These are phyloP conservation scores for sunflower (Helianthus annuus) DNA, from an alignment of 129 eudicot genomes.

Conservation along the genomic window DNA sequence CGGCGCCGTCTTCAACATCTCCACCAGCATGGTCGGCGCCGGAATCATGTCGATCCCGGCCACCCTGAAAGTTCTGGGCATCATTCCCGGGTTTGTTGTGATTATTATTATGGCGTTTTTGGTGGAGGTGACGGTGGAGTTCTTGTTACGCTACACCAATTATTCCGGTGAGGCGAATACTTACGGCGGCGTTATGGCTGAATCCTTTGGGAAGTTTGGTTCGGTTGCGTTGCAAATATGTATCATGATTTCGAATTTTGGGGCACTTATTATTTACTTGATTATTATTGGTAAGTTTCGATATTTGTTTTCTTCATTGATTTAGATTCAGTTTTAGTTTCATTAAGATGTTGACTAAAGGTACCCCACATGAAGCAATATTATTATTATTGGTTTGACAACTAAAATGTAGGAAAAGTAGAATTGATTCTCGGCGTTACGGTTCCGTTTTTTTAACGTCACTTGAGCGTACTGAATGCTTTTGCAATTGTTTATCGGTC, in stretches of 20 bases:
- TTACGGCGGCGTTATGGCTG: slow-evolving; percentile 85
- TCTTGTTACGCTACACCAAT: slow-evolving; percentile 70
- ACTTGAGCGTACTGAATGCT: no score
- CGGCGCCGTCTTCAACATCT: slow-evolving; percentile 80
- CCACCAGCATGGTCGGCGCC: slow-evolving; percentile 92
- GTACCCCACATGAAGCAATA: no score
- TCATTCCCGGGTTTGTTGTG: slow-evolving; percentile 68
- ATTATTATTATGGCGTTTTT: slow-evolving; percentile 59
- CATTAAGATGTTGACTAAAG: no score
- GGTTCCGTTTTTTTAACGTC: no score
- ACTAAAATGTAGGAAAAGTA: no score
- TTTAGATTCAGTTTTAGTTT: no score
- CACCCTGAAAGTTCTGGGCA: slow-evolving; percentile 81
- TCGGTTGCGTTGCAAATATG: slow-evolving; percentile 66
- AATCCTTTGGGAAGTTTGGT: slow-evolving; percentile 84
- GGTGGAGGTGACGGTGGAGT: slow-evolving; percentile 84
- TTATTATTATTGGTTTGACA: no score
- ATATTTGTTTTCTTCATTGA: background rate
- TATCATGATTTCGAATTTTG: slow-evolving; percentile 73
- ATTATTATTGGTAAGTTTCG: slow-evolving; percentile 72
- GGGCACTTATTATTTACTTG: slow-evolving; percentile 83
- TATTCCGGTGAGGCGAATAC: slow-evolving; percentile 52
- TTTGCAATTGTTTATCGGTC: no score
- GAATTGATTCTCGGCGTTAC: no score
- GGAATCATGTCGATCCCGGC: slow-evolving; percentile 99